Conservation (phyloP, 495 filamentous ascomycete genomes). For the Letharia columbiana region DNA sequence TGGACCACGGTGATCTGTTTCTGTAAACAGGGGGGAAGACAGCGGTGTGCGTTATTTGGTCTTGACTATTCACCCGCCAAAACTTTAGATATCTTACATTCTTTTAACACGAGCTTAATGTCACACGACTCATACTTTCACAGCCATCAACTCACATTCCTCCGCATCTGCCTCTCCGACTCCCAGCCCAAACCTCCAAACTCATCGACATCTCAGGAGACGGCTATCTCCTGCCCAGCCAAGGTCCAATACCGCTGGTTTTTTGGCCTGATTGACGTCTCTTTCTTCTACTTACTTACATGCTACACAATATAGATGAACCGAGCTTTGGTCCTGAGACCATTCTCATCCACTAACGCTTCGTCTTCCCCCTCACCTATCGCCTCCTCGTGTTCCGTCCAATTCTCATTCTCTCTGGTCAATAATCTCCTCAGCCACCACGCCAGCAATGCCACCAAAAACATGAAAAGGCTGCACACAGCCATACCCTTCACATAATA, state of each 20-base stretch:
- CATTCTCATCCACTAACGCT: constrained; percentile 15
- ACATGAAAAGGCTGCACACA: constrained; percentile 52
- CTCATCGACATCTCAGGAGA: too few species aligned
- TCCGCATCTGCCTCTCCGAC: too few species aligned
- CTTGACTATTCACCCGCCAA: neutral
- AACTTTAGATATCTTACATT: neutral
- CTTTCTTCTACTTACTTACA: neutral
- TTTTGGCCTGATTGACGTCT: too few species aligned
- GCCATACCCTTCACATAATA: constrained; percentile 52
- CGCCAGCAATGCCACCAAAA: constrained; percentile 39
- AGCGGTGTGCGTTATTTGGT: neutral
- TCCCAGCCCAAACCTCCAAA: too few species aligned
- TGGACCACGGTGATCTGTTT: too few species aligned
- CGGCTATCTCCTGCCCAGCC: too few species aligned
- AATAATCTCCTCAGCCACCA: constrained; percentile 39
- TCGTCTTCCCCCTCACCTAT: constrained; percentile 15
- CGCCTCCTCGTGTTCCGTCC: neutral
- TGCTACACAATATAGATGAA: constrained; percentile 1
- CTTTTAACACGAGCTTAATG: neutral
- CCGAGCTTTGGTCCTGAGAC: neutral
- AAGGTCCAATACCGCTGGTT: too few species aligned
- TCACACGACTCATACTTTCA: neutral
- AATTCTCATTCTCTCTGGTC: constrained; percentile 33
- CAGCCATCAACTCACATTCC: too few species aligned
- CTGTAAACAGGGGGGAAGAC: neutral